phyloP scores from a whole-genome alignment of 345 rosid species.

The Diplotaxis tenuifolia region DNA sequence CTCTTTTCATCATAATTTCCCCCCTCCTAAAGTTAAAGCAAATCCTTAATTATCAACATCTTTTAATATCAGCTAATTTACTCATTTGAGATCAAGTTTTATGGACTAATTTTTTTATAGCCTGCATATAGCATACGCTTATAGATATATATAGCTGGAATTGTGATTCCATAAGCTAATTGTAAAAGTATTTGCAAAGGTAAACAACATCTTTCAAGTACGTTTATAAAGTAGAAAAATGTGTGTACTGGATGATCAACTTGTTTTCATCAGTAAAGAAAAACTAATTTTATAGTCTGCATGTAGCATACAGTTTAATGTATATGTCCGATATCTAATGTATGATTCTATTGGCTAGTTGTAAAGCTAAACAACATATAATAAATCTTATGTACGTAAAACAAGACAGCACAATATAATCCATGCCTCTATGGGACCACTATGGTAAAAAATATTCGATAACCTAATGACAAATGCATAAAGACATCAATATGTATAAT shows the following conservation, averaged over 20 bases:
- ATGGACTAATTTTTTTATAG: too few relatives aligned
- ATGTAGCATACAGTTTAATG: background rate
- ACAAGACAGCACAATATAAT: too few relatives aligned
- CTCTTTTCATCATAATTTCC: too few relatives aligned
- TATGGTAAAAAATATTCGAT: constrained; percentile 11
- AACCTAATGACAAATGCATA: constrained; percentile 6
- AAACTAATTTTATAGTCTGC: background rate
- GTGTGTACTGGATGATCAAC: background rate
- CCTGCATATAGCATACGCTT: too few relatives aligned
- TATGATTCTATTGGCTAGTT: background rate
- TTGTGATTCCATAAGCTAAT: too few relatives aligned
- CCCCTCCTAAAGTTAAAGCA: too few relatives aligned
- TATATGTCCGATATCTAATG: background rate
- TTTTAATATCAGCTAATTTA: too few relatives aligned
- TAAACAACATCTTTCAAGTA: too few relatives aligned
- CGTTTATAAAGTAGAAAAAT: too few relatives aligned
- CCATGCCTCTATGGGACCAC: background rate
- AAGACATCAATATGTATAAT: background rate
- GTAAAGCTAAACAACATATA: background rate
- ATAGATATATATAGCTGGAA: too few relatives aligned
- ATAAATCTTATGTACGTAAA: background rate
- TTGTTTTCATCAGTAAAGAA: background rate
- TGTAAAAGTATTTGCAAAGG: too few relatives aligned
- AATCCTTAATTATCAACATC: too few relatives aligned
- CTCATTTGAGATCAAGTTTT: background rate